phyloP scores from a whole-genome alignment of 768 basidiomycete species.

The Gautieria morchelliformis region DNA sequence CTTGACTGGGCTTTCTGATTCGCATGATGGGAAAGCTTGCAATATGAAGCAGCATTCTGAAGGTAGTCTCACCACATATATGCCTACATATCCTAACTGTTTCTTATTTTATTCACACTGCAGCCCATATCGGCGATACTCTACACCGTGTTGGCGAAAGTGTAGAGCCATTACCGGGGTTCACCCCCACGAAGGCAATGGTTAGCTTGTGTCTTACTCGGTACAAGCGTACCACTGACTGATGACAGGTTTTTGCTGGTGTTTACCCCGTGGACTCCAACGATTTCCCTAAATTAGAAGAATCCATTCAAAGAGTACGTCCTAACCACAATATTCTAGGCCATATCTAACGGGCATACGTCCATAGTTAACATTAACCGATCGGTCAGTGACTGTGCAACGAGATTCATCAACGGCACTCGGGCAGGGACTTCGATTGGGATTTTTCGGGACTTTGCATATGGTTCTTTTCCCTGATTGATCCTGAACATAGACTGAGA shows the following conservation, averaged over 20 bases:
- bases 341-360: background rate
- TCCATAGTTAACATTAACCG: slow-evolving; percentile 66
- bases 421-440: slow-evolving; percentile 90
- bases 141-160: slow-evolving; percentile 62
- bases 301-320: slow-evolving; percentile 82
- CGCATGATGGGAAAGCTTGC: slow-evolving; percentile 44
- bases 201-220: slow-evolving; percentile 28
- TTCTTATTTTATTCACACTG: background rate
- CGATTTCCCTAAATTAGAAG: slow-evolving; percentile 91
- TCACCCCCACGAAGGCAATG: slow-evolving; percentile 91
- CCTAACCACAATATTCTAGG: background rate
- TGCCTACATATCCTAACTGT: background rate
- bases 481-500: background rate
- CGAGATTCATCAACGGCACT: slow-evolving; percentile 90
- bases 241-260: slow-evolving; percentile 80
- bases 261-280: slow-evolving; percentile 87
- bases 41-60: slow-evolving; percentile 98
- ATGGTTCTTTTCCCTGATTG: slow-evolving; percentile 34
- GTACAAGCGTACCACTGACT: background rate
- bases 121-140: slow-evolving; percentile 93
- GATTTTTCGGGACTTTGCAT: slow-evolving; percentile 91
- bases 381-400: slow-evolving; percentile 83
- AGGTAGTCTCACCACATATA: slow-evolving; percentile 38
- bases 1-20: background rate
- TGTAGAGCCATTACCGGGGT: slow-evolving; percentile 82